These are phyloP conservation scores for Pharus latifolius DNA, from an alignment of 176 grass and related monocot species.

Conservation along the genomic window DNA sequence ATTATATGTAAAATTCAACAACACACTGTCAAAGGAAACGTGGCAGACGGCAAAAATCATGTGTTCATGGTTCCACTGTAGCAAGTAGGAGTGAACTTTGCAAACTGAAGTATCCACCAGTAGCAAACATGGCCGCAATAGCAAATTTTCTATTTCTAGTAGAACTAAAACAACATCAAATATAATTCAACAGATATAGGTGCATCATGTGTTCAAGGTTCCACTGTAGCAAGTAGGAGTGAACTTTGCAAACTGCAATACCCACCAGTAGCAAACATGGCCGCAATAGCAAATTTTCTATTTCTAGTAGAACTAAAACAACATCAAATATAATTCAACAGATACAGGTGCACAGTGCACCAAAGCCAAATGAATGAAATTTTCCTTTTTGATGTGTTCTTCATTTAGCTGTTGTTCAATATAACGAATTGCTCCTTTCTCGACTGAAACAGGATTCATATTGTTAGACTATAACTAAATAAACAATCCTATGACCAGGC, in stretches of 20 bases:
- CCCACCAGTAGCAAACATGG: background rate
- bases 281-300: background rate
- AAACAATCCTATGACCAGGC: background rate
- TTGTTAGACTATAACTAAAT: background rate
- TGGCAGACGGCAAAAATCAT: background rate
- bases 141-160: background rate
- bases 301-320: background rate
- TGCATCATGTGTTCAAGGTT: background rate
- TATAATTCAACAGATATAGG: background rate
- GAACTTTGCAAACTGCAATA: background rate
- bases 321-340: background rate
- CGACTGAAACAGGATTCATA: background rate
- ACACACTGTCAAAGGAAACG: background rate
- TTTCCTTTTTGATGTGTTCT: background rate
- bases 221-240: background rate
- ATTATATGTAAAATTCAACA: background rate
- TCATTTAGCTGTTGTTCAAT: background rate
- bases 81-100: background rate
- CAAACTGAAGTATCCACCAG: background rate
- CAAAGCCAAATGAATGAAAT: constrained; percentile 17
- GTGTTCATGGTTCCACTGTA: background rate
- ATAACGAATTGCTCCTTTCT: background rate
- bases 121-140: background rate
- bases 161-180: background rate
- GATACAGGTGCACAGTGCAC: too few species aligned